phyloP scores from a whole-genome alignment of 768 basidiomycete genomes.

The Boletus tylopilopsis region DNA sequence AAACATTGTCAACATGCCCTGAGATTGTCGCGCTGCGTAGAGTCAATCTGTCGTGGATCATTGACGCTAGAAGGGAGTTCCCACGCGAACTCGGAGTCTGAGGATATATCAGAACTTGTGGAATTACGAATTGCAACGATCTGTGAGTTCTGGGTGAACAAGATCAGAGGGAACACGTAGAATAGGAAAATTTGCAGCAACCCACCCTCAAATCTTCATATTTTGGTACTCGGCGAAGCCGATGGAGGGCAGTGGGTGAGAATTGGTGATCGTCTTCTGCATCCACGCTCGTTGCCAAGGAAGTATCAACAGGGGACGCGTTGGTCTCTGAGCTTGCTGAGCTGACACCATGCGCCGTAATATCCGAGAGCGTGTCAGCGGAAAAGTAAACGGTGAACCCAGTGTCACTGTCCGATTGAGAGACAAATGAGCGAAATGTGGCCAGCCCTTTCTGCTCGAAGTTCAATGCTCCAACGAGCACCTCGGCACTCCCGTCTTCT shows the following conservation, averaged over 20 bases:
- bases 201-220: slow-evolving; percentile 20
- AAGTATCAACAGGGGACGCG: slow-evolving; percentile 5
- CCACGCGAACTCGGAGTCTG: not conserved
- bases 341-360: not conserved
- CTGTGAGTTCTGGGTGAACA: not conserved
- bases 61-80: not conserved
- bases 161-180: not conserved
- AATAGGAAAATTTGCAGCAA: not conserved
- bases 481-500: not conserved
- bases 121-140: not conserved
- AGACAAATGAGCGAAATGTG: not conserved
- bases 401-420: not conserved
- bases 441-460: not conserved
- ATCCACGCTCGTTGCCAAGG: slow-evolving; percentile 21
- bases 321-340: not conserved
- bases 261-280: not conserved
- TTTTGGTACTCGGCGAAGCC: slow-evolving; percentile 17
- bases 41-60: not conserved
- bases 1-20: not conserved
- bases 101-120: not conserved
- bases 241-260: not conserved
- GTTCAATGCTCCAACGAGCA: not conserved
- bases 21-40: not conserved
- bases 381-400: slow-evolving; percentile 5
- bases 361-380: slow-evolving; percentile 3